These are phyloP conservation scores for Coriaria nepalensis DNA, from an alignment of 306 rosid genomes.

Conservation along the genomic window DNA sequence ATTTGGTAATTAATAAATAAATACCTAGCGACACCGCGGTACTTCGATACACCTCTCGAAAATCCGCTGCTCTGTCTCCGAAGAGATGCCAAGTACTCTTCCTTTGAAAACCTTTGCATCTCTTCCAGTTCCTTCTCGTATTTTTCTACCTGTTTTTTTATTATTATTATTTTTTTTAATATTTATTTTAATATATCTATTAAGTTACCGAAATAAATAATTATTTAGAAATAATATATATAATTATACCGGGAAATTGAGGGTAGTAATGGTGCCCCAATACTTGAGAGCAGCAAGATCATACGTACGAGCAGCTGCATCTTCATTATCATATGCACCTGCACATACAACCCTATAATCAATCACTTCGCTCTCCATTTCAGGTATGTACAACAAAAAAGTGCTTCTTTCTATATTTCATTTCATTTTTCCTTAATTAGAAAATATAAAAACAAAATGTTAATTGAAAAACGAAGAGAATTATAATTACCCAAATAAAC, in stretches of 20 bases:
- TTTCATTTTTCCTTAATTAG: background rate
- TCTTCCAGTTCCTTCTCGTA: slow-evolving; percentile 58
- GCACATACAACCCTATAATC: too few relatives aligned
- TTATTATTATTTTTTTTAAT: background rate
- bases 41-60: slow-evolving; percentile 86
- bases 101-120: slow-evolving; percentile 50
- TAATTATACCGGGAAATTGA: slow-evolving; percentile 64
- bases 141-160: slow-evolving; percentile 36
- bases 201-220: background rate
- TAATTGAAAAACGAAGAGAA: background rate
- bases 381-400: too few relatives aligned
- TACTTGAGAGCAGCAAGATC: slow-evolving; percentile 96
- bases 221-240: background rate
- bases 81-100: slow-evolving; percentile 71
- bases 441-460: background rate
- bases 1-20: too few relatives aligned
- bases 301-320: slow-evolving; percentile 80
- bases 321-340: slow-evolving; percentile 90
- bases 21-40: slow-evolving; percentile 89
- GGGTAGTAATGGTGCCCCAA: slow-evolving; percentile 63
- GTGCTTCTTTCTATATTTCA: background rate
- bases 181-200: background rate
- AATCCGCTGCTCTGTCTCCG: slow-evolving; percentile 78
- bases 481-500: slow-evolving; percentile 82
- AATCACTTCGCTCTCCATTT: background rate